Percentiles rank a stretch among this genome's conserved stretches.
These are phyloP conservation scores for Lasiosphaeria miniovina DNA, from an alignment of 495 filamentous ascomycete species.

Conservation along the genomic window DNA sequence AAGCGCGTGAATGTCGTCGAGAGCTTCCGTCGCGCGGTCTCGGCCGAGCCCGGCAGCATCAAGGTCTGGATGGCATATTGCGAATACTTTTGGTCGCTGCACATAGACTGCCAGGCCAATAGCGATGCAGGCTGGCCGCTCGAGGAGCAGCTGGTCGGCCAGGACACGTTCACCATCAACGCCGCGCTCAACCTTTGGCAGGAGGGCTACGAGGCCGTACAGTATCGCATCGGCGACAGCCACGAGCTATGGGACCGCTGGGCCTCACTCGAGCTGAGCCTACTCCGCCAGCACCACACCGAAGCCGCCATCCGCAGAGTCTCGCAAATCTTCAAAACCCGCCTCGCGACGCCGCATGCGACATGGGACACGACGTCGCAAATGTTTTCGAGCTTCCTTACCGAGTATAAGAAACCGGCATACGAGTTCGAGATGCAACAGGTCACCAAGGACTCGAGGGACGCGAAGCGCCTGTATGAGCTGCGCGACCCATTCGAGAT, in stretches of 20 bases:
- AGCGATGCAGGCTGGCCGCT: slow-evolving; percentile 63
- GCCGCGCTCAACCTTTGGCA: slow-evolving; percentile 75
- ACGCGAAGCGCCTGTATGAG: slow-evolving; percentile 65
- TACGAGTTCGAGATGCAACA: slow-evolving; percentile 81
- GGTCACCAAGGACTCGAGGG: slow-evolving; percentile 60
- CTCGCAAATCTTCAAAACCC: slow-evolving; percentile 64
- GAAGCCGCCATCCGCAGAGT: slow-evolving; percentile 62
- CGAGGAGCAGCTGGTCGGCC: slow-evolving; percentile 71
- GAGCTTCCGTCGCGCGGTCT: slow-evolving; percentile 72
- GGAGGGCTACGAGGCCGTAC: slow-evolving; percentile 70
- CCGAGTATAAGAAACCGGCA: slow-evolving; percentile 65
- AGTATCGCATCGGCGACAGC: slow-evolving; percentile 80
- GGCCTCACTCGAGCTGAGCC: slow-evolving; percentile 59
- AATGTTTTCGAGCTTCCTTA: slow-evolving; percentile 76
- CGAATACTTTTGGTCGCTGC: slow-evolving; percentile 77
- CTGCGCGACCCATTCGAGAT: slow-evolving; percentile 71
- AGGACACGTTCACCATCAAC: slow-evolving; percentile 77
- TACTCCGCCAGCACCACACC: slow-evolving; percentile 52
- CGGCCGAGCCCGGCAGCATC: slow-evolving; percentile 77
- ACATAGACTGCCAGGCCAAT: slow-evolving; percentile 58
- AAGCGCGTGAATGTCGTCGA: slow-evolving; percentile 73
- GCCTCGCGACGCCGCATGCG: slow-evolving; percentile 75
- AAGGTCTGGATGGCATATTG: slow-evolving; percentile 88
- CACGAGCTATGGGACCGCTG: slow-evolving; percentile 84
- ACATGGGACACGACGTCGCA: slow-evolving; percentile 84